Evolutionary conservation across 1,284 basidiomycete species (phyloP), one percentile per base, ranked within the genome.

Genomic region (Ceratobasidium sp.): DNA sequence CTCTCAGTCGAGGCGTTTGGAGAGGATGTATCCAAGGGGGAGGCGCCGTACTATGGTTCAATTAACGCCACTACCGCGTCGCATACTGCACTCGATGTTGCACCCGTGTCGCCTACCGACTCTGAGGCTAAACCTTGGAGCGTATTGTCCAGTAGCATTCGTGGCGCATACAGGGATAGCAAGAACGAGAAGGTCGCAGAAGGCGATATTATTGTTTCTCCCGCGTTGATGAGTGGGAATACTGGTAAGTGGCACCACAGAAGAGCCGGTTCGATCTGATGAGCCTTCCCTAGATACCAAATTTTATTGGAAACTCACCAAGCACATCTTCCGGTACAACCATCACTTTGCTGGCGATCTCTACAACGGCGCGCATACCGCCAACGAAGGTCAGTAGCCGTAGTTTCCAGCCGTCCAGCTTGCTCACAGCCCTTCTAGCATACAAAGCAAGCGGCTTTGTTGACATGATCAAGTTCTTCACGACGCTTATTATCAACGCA

Each of bases 1-100:
- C 78, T 91, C 35, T 82, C 84, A 0, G 80, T 86, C 64, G 80
- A 76, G 32, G 83, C 86, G 1, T 87, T 88, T 72, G 86, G 81
- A 8, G 69, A 69, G 7, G 70, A 73, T 27, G 45, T 72, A 45
- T 65, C 68, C 15, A 43, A 62, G 22, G 15, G 45, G 13, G 40
- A 64, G 15, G 32, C 27, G 4, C 58, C 58, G 13, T 64, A 32
- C 45, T 64, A 52, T 29, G 50, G 81, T 82, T 0, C 76, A 15
- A 70, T 77, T 50, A 74, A 80, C 13, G 79, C 83, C 15, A 75
- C 76, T 22, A 78, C 83, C 56, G 79, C 81, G 1, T 82, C 78
- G 65, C 77, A 77, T 7, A 77, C 77, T 0, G 79, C 79, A 13
- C 78, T 86, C 12, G 83, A 87, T 65, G 85, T 86, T 8, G 83